Percentiles rank a stretch among this genome's conserved stretches.
Evolutionary conservation across 805 yeast species (phyloP).

Genomic region (Wickerhamomyces queroliae): DNA sequence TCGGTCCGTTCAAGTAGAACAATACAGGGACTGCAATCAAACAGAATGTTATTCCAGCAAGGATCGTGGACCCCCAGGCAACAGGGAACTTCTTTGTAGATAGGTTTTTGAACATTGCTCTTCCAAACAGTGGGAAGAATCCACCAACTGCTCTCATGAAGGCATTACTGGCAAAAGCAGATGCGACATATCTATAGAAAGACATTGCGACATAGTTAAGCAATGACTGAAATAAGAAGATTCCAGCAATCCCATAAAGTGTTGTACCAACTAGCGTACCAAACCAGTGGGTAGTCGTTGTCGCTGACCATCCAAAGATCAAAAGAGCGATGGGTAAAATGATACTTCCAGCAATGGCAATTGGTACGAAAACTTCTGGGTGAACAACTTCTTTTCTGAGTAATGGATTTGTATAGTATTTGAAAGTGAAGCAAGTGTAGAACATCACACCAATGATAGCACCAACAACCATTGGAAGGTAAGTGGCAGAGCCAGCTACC

Average conservation of each 20-base stretch:
- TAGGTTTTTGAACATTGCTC: constrained; percentile 56
- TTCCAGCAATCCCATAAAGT: constrained; percentile 33
- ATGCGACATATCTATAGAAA: constrained; percentile 51
- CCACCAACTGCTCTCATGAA: constrained; percentile 66
- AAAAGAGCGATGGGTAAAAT: constrained; percentile 38
- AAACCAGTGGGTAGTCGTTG: constrained; percentile 40
- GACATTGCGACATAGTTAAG: constrained; percentile 56
- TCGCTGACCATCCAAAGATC: constrained; percentile 46
- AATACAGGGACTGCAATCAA: constrained; percentile 51
- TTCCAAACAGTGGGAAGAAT: constrained; percentile 63
- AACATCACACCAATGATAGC: constrained; percentile 30
- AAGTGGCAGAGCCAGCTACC: constrained; percentile 43
- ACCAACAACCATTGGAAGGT: constrained; percentile 42
- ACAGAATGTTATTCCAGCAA: constrained; percentile 42
- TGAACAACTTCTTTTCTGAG: constrained; percentile 22
- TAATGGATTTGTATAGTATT: constrained; percentile 22
- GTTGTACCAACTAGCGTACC: constrained; percentile 39
- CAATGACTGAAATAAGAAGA: constrained; percentile 52
- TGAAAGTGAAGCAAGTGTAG: constrained; percentile 20
- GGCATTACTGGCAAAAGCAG: constrained; percentile 65
- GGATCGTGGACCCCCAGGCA: constrained; percentile 47
- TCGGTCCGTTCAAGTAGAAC: constrained; percentile 44
- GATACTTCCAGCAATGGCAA: constrained; percentile 35
- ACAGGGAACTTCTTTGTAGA: constrained; percentile 44
- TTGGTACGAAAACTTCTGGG: constrained; percentile 39